phyloP scores from a whole-genome alignment of 192 early-diverging fungal species.

The Diversispora epigaea region DNA sequence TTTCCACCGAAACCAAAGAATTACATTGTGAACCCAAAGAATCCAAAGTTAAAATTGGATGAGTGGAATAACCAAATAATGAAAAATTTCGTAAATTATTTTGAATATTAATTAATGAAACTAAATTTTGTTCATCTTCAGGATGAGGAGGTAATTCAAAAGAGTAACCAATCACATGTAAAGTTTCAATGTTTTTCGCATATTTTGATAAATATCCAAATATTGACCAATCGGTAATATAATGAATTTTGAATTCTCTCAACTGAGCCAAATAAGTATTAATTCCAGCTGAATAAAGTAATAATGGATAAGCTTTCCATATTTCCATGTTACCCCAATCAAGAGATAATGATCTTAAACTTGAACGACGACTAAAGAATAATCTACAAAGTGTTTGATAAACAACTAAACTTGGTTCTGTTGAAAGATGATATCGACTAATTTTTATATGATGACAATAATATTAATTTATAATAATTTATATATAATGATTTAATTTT shows the following conservation, averaged over 20 bases:
- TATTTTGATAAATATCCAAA: conserved; percentile 27
- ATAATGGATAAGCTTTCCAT: conserved; percentile 11
- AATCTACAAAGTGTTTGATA: conserved; percentile 15
- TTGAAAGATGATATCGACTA: not conserved
- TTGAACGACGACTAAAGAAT: conserved; percentile 4
- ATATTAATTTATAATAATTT: too few species aligned
- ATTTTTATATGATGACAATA: too few species aligned
- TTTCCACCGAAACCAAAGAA: conserved; percentile 19
- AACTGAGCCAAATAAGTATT: not conserved
- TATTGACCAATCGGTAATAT: conserved; percentile 29
- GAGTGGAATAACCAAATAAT: conserved; percentile 25
- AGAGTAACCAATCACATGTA: conserved; percentile 26
- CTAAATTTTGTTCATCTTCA: conserved; percentile 29
- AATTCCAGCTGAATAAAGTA: not conserved
- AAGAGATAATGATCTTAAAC: conserved; percentile 14
- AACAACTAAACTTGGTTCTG: conserved; percentile 7
- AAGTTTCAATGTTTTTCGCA: conserved; percentile 23
- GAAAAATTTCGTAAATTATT: conserved; percentile 10
- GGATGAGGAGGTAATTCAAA: conserved; percentile 23
- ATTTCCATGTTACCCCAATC: conserved; percentile 28
- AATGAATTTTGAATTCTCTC: conserved; percentile 10
- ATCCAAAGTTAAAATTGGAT: not conserved
- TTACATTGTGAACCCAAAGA: not conserved
- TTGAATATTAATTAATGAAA: conserved; percentile 19
- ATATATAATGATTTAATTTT: too few species aligned